Evolutionary conservation across 192 early-diverging fungal genomes (phyloP), one percentile per base, ranked within the genome.

Genomic region (Gaertneriomyces sp.): DNA sequence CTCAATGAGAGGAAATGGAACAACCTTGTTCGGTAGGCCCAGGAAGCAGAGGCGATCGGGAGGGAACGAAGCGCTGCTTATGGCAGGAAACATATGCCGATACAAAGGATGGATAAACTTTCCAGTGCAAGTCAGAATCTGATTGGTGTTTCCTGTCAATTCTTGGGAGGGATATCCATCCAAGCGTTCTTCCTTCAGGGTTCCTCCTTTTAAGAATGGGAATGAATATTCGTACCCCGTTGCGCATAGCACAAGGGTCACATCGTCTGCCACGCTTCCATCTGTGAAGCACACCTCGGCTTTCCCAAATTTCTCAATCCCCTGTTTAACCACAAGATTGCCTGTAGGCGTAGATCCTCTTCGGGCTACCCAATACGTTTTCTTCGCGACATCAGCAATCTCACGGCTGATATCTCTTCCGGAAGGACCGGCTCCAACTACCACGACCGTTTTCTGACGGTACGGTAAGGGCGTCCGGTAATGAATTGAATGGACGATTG

Each of bases 361-460:
- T 5, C 6, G 10, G 33, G 33, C n/a, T 3, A 33, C n/a, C 17
- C 38, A 33, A 0, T 57, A 38, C 3, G 33, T 12, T 53, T 49
- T 12, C 79, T 91, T 90, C 44, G 97, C 95, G 16, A 95, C 97
- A 52, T 94, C 90, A 74, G 91, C 93, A 14, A 95, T 91, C 10
- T 95, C 97, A 81, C 69, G 88, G 92, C 47, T 96, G 79, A 67
- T 96, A 95, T 63, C 97, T 93, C 25, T 95, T 98, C 62, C 97
- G 9, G 61, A 63, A n/a, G 61, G 61, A 19, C 61, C 97, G 72
- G 95, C 96, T 44, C 97, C 97, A 14, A 99, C 94, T 72, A 98
- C 95, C 43, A 99, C 78, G 17, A 99, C 95, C 52, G 93, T 86
- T 80, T 99, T 99, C 75, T 87, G 90, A 73, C 92, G 86, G 81